Percentiles rank a stretch among this genome's conserved stretches.
Evolutionary conservation across 768 basidiomycete genomes (phyloP).

Genomic region (Russula sp.): DNA sequence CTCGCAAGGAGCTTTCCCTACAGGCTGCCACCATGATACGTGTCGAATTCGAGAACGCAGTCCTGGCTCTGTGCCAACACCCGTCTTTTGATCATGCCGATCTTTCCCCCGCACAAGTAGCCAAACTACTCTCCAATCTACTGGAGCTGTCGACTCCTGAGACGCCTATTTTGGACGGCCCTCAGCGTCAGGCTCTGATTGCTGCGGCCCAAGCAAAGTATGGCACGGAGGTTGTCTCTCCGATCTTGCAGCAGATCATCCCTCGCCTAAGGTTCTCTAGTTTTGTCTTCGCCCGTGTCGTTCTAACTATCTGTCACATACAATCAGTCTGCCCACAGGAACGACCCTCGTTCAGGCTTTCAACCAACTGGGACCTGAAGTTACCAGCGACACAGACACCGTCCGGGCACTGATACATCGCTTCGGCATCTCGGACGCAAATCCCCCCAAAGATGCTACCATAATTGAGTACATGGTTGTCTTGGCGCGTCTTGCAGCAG

Average conservation of each 20-base stretch:
- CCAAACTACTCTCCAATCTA: slow-evolving; percentile 75
- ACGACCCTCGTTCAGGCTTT: slow-evolving; percentile 69
- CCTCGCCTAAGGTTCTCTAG: slow-evolving; percentile 59
- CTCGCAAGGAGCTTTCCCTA: slow-evolving; percentile 48
- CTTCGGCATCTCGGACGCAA: slow-evolving; percentile 66
- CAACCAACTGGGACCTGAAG: slow-evolving; percentile 71
- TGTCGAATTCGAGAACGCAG: slow-evolving; percentile 71
- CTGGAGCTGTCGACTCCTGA: slow-evolving; percentile 66
- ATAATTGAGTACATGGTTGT: slow-evolving; percentile 65
- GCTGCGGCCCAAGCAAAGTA: slow-evolving; percentile 72
- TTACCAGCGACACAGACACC: slow-evolving; percentile 66
- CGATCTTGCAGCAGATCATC: slow-evolving; percentile 68
- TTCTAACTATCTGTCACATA: slow-evolving; percentile 16
- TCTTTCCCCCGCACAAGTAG: slow-evolving; percentile 63
- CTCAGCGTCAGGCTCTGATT: slow-evolving; percentile 70
- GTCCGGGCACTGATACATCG: slow-evolving; percentile 62
- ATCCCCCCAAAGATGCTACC: slow-evolving; percentile 63
- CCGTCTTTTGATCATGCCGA: slow-evolving; percentile 80
- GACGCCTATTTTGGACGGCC: slow-evolving; percentile 58
- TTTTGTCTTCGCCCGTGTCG: slow-evolving; percentile 6
- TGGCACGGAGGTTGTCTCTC: slow-evolving; percentile 65
- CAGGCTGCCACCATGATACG: slow-evolving; percentile 65
- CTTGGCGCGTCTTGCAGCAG: slow-evolving; percentile 59
- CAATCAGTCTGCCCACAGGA: slow-evolving; percentile 51
- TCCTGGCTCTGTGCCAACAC: slow-evolving; percentile 66